Conservation (phyloP, 768 basidiomycete species). For the Leccinum uliginosum region DNA sequence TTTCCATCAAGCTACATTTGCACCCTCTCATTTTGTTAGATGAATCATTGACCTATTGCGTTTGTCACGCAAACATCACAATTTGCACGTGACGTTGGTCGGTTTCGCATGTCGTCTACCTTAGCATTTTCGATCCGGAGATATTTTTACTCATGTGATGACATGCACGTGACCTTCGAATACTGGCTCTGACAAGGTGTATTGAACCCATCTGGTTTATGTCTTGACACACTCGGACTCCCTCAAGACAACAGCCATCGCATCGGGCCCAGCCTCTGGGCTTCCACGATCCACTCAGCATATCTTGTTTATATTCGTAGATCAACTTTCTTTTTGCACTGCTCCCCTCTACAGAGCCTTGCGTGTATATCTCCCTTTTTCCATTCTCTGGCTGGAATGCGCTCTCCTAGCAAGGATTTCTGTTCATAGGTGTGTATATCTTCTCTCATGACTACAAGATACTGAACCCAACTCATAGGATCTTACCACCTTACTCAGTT, state of each 20-base stretch:
- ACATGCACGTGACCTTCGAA: slow-evolving; percentile 19
- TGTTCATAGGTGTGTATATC: slow-evolving; percentile 20
- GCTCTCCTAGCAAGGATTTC: slow-evolving; percentile 8
- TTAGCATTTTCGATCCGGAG: slow-evolving; percentile 1
- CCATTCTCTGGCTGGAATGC: slow-evolving; percentile 21
- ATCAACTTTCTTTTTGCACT: slow-evolving; percentile 10
- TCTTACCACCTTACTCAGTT: slow-evolving; percentile 6
- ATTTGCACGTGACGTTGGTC: no score
- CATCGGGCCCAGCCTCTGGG: slow-evolving; percentile 7
- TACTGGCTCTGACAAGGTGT: slow-evolving; percentile 12
- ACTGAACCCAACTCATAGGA: slow-evolving; percentile 9
- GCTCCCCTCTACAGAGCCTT: slow-evolving; percentile 4
- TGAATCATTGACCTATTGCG: no score
- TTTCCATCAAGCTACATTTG: no score
- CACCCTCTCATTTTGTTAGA: no score
- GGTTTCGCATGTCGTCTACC: no score
- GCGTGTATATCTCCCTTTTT: slow-evolving; percentile 14
- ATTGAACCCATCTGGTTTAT: slow-evolving; percentile 20
- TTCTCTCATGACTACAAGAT: neutral
- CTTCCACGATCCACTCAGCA: slow-evolving; percentile 6
- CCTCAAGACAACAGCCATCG: slow-evolving; percentile 6
- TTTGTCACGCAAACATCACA: no score
- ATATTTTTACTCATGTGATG: slow-evolving; percentile 7
- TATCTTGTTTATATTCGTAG: slow-evolving; percentile 24
- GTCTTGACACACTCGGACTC: slow-evolving; percentile 17